phyloP scores from a whole-genome alignment of 1,284 basidiomycete species.

The Tilletia walkeri region DNA sequence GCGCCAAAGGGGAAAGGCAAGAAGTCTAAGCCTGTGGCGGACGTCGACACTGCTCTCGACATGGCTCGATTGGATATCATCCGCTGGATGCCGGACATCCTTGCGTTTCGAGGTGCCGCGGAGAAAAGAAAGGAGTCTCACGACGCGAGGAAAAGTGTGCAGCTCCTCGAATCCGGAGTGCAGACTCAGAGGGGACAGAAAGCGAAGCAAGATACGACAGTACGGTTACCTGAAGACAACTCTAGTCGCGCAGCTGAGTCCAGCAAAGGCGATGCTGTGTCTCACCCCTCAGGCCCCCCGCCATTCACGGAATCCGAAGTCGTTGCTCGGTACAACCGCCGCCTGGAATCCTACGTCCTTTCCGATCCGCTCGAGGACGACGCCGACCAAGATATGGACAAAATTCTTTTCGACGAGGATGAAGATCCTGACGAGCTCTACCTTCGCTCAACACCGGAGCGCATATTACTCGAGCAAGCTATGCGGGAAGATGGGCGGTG shows the following conservation, averaged over 20 bases:
- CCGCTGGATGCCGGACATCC: background rate
- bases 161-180: background rate
- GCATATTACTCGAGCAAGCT: background rate
- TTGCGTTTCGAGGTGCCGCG: background rate
- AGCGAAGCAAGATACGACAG: too few species aligned
- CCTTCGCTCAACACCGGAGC: background rate
- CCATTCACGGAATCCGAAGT: background rate
- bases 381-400: background rate
- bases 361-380: background rate
- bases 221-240: background rate
- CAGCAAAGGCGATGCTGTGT: background rate
- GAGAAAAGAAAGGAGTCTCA: background rate
- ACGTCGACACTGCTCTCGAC: background rate
- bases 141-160: too few species aligned
- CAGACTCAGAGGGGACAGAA: too few species aligned
- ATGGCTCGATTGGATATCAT: background rate
- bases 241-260: background rate
- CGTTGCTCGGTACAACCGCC: background rate
- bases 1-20: background rate
- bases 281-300: too few species aligned
- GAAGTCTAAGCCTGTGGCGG: background rate
- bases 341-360: background rate
- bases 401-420: constrained; percentile 1
- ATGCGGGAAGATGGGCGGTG: background rate
- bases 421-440: background rate